Conservation (phyloP, 768 basidiomycete species). For the Leccinum uliginosum region DNA sequence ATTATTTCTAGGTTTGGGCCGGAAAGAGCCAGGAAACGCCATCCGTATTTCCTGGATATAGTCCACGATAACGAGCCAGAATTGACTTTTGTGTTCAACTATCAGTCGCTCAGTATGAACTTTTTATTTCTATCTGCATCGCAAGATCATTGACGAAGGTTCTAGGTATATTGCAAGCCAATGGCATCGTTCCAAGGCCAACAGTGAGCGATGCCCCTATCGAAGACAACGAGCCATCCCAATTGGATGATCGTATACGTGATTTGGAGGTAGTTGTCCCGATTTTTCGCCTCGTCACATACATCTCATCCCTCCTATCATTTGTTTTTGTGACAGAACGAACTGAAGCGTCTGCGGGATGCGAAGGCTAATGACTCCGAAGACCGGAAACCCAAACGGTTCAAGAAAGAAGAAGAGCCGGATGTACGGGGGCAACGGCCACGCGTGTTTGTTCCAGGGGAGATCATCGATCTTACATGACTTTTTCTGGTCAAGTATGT, state of each 20-base stretch:
- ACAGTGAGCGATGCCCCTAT: background rate
- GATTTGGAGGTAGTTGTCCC: conserved; percentile 5
- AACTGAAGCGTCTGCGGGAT: conserved; percentile 15
- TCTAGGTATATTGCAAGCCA: background rate
- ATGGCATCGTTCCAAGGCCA: background rate
- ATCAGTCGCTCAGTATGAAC: background rate
- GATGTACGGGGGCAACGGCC: background rate
- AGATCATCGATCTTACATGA: conserved; percentile 10
- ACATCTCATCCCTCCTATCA: background rate
- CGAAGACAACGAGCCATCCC: background rate
- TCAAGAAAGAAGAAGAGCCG: conserved; percentile 8
- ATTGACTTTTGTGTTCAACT: background rate
- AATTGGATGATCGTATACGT: background rate
- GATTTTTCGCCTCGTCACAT: background rate
- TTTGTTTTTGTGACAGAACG: conserved; percentile 2
- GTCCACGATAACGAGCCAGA: background rate
- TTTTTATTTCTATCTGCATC: too few relatives aligned
- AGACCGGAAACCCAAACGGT: conserved; percentile 13
- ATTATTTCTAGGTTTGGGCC: background rate
- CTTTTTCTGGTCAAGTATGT: too few relatives aligned
- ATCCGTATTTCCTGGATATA: background rate
- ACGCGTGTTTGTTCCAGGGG: background rate
- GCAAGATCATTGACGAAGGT: background rate
- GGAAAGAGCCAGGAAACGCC: background rate
- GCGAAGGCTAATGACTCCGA: background rate